Evolutionary conservation across 1,139 yeast genomes (phyloP).

Genomic region (Scheffersomyces lignicola): DNA sequence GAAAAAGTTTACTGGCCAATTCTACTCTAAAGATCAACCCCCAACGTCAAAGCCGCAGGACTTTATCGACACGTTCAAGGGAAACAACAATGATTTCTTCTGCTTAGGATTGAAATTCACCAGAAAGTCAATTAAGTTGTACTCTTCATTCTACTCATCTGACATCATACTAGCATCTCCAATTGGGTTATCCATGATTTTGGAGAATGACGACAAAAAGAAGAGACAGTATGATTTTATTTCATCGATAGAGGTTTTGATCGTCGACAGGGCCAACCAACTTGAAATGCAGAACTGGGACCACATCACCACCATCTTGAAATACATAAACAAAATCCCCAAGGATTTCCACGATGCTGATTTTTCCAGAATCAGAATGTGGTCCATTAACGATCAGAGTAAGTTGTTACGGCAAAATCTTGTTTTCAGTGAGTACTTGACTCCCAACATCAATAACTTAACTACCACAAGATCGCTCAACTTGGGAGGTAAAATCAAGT

Average conservation of each 20-base stretch:
- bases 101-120: constrained; percentile 88
- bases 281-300: constrained; percentile 94
- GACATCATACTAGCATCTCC: constrained; percentile 93
- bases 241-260: constrained; percentile 79
- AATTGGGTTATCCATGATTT: constrained; percentile 78
- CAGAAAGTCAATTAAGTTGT: constrained; percentile 79
- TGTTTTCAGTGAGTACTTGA: constrained; percentile 66
- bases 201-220: constrained; percentile 63
- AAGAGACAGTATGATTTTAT: constrained; percentile 70
- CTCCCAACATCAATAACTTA: constrained; percentile 79
- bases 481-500: constrained; percentile 64
- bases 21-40: constrained; percentile 55
- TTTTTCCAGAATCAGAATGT: constrained; percentile 87
- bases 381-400: constrained; percentile 89
- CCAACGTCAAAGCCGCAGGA: constrained; percentile 75
- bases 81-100: constrained; percentile 90
- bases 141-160: constrained; percentile 79
- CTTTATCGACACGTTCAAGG: constrained; percentile 76
- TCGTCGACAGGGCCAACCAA: constrained; percentile 83
- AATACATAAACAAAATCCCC: constrained; percentile 76
- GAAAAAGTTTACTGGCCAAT: constrained; percentile 72
- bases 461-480: constrained; percentile 60
- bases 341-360: constrained; percentile 79
- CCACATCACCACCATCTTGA: constrained; percentile 70
- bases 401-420: constrained; percentile 73